phyloP scores from a whole-genome alignment of 2,329 filamentous ascomycete species.

The Clonostachys chloroleuca region DNA sequence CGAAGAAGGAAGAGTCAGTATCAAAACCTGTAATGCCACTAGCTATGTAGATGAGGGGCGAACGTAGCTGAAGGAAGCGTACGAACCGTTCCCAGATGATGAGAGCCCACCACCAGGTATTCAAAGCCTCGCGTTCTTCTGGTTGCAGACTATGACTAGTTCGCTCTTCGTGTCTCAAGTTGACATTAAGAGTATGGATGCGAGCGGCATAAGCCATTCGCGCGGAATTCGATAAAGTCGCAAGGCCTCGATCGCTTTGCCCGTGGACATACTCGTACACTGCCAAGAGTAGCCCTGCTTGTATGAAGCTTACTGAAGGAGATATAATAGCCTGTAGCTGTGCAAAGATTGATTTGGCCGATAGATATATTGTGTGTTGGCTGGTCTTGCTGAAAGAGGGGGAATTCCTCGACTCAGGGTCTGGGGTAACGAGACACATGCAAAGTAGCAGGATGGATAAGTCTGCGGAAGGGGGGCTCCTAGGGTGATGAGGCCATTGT shows the following conservation, averaged over 20 bases:
- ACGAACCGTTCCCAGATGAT: no score
- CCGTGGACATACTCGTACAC: not conserved
- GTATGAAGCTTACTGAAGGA: not conserved
- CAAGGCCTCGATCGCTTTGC: not conserved
- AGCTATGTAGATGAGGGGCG: no score
- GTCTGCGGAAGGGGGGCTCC: not conserved
- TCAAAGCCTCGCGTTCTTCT: no score
- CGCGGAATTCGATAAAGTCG: not conserved
- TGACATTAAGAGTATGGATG: not conserved
- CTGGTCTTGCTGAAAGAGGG: not conserved
- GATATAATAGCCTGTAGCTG: not conserved
- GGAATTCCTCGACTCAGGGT: not conserved
- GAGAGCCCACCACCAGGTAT: no score
- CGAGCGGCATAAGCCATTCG: not conserved
- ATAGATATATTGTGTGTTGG: not conserved
- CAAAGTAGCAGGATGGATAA: not conserved
- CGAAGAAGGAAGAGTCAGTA: no score
- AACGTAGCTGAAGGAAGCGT: no score
- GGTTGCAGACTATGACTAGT: no score
- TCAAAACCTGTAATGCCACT: no score
- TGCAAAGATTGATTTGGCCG: no score
- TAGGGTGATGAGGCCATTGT: not conserved
- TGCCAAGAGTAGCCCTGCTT: not conserved
- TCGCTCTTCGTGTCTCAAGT: no score
- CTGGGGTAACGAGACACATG: not conserved